Evolutionary conservation across 1,284 basidiomycete species (phyloP).

Genomic region (Pseudozyma sp.): DNA sequence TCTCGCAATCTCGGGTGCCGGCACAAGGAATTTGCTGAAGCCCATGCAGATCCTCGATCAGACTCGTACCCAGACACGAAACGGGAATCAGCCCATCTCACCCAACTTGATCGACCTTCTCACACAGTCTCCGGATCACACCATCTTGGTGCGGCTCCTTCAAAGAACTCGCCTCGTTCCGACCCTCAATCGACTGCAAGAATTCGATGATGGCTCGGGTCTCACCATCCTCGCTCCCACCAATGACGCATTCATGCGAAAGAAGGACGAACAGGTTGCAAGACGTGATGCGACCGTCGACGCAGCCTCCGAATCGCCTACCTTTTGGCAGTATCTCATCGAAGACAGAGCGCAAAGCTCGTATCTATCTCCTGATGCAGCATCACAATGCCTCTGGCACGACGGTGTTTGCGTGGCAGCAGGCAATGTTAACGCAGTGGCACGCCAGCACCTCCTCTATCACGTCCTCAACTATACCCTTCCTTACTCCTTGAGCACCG

Average conservation of each 20-base stretch:
- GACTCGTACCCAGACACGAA: slow-evolving; percentile 8
- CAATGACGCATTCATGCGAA: slow-evolving; percentile 72
- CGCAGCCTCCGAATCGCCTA: neutral
- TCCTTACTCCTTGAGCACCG: slow-evolving; percentile 49
- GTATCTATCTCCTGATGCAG: neutral
- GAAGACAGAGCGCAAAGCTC: slow-evolving; percentile 3
- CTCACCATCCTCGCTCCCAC: slow-evolving; percentile 94
- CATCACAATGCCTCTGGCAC: slow-evolving; percentile 25
- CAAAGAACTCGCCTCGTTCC: slow-evolving; percentile 90
- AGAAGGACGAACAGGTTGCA: slow-evolving; percentile 32
- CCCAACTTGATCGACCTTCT: slow-evolving; percentile 83
- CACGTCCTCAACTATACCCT: slow-evolving; percentile 90
- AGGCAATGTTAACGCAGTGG: slow-evolving; percentile 80
- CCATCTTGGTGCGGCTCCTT: slow-evolving; percentile 81
- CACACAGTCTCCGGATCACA: slow-evolving; percentile 80
- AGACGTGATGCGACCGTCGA: slow-evolving; percentile 5
- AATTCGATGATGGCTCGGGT: slow-evolving; percentile 71
- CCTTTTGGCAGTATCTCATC: slow-evolving; percentile 39
- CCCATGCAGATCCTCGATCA: slow-evolving; percentile 19
- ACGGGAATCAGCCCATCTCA: slow-evolving; percentile 26
- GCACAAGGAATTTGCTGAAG: slow-evolving; percentile 8
- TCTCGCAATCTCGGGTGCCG: neutral
- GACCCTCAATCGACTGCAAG: slow-evolving; percentile 81
- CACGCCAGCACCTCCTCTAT: slow-evolving; percentile 92
- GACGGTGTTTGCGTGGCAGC: slow-evolving; percentile 20